Percentiles rank a stretch among this genome's conserved stretches.
These are phyloP conservation scores for Arabidopsis lyrata DNA, from an alignment of 441 rosid genomes.

Conservation along the genomic window DNA sequence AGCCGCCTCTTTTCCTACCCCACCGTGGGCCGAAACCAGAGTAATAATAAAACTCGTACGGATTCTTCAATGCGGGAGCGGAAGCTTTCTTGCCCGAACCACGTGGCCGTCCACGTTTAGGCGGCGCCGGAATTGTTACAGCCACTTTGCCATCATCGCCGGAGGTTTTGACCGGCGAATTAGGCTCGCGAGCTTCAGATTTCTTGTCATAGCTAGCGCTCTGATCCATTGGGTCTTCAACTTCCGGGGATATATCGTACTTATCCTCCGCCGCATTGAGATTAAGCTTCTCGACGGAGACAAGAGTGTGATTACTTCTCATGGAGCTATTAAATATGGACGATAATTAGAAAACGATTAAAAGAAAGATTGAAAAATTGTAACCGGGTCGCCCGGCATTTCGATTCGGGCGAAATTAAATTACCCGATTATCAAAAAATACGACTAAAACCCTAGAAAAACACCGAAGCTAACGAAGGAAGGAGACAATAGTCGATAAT, in stretches of 20 bases:
- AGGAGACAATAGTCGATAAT: constrained; percentile 38
- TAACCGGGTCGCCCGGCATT: constrained; percentile 43
- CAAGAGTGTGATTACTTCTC: constrained; percentile 53
- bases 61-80: constrained; percentile 49
- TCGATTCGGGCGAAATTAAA: constrained; percentile 38
- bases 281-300: constrained; percentile 53
- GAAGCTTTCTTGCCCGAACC: constrained; percentile 51
- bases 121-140: constrained; percentile 23
- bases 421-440: constrained; percentile 36
- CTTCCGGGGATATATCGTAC: constrained; percentile 36
- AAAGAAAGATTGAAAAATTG: constrained; percentile 12
- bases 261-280: constrained; percentile 31
- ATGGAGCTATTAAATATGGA: constrained; percentile 22
- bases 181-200: constrained; percentile 44
- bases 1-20: constrained; percentile 67
- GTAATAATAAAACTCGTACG: constrained; percentile 82
- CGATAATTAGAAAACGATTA: background rate
- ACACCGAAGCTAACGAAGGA: constrained; percentile 48
- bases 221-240: constrained; percentile 38
- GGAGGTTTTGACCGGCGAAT: constrained; percentile 49
- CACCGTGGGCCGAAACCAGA: constrained; percentile 86
- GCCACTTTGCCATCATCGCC: constrained; percentile 32
- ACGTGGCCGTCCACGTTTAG: constrained; percentile 61
- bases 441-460: constrained; percentile 46
- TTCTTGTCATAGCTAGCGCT: constrained; percentile 45